Conservation (phyloP, 2,329 filamentous ascomycete species). For the Huntiella omanensis region DNA sequence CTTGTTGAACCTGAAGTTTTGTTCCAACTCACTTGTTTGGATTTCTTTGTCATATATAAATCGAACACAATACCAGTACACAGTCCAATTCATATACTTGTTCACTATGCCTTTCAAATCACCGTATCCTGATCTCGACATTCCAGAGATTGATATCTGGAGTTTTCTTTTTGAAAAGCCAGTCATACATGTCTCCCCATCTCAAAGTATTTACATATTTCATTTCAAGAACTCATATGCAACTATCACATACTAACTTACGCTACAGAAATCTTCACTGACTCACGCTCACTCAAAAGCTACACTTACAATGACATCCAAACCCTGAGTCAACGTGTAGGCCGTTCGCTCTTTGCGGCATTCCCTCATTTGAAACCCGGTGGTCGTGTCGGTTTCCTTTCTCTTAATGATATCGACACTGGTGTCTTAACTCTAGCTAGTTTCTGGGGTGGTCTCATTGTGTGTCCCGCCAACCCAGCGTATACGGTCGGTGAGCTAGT, state of each 20-base stretch:
- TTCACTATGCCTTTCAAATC: slow-evolving; percentile 51
- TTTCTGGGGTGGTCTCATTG: slow-evolving; percentile 64
- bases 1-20: no score
- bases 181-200: slow-evolving; percentile 44
- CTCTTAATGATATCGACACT: slow-evolving; percentile 73
- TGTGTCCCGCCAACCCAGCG: slow-evolving; percentile 74
- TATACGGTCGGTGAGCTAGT: slow-evolving; percentile 72
- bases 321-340: slow-evolving; percentile 52
- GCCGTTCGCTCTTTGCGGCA: slow-evolving; percentile 52
- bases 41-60: background rate
- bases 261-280: slow-evolving; percentile 52
- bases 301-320: slow-evolving; percentile 57
- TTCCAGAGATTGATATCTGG: slow-evolving; percentile 66
- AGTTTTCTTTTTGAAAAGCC: slow-evolving; percentile 55
- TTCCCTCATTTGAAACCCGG: slow-evolving; percentile 61
- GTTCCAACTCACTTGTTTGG: background rate
- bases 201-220: slow-evolving; percentile 46
- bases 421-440: slow-evolving; percentile 59
- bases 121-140: slow-evolving; percentile 40
- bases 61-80: background rate
- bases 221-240: background rate
- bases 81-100: background rate
- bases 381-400: slow-evolving; percentile 66
- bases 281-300: slow-evolving; percentile 45
- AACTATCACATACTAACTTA: slow-evolving; percentile 2